These are phyloP conservation scores for Ophiostoma sp. DNA, from an alignment of 2,329 filamentous ascomycete species.

Conservation along the genomic window DNA sequence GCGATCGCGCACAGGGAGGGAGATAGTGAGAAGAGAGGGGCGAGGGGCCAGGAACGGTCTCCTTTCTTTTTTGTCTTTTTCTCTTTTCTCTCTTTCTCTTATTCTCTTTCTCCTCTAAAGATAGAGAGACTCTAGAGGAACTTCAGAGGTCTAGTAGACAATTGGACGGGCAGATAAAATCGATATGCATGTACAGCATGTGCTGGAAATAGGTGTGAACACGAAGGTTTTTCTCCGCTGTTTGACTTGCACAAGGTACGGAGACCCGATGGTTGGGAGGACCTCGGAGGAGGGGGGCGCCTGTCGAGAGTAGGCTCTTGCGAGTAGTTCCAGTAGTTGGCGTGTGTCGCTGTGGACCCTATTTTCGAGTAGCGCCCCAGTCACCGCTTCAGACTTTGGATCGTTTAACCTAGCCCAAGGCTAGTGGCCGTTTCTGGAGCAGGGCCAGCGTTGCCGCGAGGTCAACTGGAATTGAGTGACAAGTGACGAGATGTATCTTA, in stretches of 20 bases:
- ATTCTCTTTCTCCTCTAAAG: neutral
- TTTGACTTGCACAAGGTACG: constrained; percentile 15
- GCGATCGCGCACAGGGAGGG: constrained; percentile 14
- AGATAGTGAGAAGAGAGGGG: constrained; percentile 18
- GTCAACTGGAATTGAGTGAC: neutral
- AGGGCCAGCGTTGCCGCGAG: constrained; percentile 10
- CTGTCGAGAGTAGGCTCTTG: constrained; percentile 12
- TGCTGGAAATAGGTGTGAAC: constrained; percentile 16
- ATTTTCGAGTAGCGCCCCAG: constrained; percentile 14
- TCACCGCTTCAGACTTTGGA: constrained; percentile 15
- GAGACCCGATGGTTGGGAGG: constrained; percentile 11
- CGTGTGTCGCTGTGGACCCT: constrained; percentile 14
- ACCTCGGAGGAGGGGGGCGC: constrained; percentile 13
- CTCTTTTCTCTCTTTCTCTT: neutral
- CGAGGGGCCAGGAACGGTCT: constrained; percentile 25
- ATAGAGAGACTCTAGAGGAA: neutral
- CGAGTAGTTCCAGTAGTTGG: neutral
- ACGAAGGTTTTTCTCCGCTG: constrained; percentile 18
- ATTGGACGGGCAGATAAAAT: neutral
- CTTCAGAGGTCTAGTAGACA: neutral
- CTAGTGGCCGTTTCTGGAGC: constrained; percentile 14
- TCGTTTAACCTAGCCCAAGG: constrained; percentile 14
- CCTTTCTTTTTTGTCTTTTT: constrained; percentile 16
- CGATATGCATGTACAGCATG: constrained; percentile 13
- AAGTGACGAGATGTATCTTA: neutral